Evolutionary conservation across 2,329 filamentous ascomycete species (phyloP), one percentile per base, ranked within the genome.

Genomic region (Neurospora sp.): DNA sequence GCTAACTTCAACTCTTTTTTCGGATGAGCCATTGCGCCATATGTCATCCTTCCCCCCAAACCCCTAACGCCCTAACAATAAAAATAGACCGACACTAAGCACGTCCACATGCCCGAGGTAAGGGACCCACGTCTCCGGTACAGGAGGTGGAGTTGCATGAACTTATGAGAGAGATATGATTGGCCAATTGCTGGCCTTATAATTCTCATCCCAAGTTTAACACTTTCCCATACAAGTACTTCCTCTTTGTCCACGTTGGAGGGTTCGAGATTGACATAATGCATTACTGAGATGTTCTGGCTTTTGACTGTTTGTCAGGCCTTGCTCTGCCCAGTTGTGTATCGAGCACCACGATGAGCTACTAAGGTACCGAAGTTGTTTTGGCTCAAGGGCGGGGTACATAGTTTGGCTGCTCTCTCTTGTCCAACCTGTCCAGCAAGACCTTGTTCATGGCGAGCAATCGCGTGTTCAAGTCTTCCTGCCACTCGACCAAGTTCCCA

Each of bases 391-490:
- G 23, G 15, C 28, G 23, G 19, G 52, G 3, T 33, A 62, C 23
- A 28, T 1, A 33, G 52, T 10, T 28, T 52, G 11, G 28, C 46
- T 33, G 19, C 23, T 28, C 12, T 33, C 23, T 62, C 52, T 33
- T 57, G 4, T 57, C 28, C 28, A 62, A 36, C 52, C 52, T 62
- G 36, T 43, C 43, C 37, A 19, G 6, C 28, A 70, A 23, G 12
- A 71, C 71, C n/a, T 40, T 38, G 23, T 73, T 72, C 70, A 74
- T 72, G 17, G 72, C 70, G 28, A 71, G 23, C 46, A 70, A 41
- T 46, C 72, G 36, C 15, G 69, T 72, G 8, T 37, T 71, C 66
- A 72, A n/a, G 52, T 74, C 70, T 39, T 73, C 70, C 69, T 71
- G 71, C 71, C 70, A 67, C 37, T 70, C 66, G 23, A 67, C 52